These are phyloP conservation scores for Fraxinus platypoda DNA, from an alignment of 305 asterid species.

Conservation along the genomic window DNA sequence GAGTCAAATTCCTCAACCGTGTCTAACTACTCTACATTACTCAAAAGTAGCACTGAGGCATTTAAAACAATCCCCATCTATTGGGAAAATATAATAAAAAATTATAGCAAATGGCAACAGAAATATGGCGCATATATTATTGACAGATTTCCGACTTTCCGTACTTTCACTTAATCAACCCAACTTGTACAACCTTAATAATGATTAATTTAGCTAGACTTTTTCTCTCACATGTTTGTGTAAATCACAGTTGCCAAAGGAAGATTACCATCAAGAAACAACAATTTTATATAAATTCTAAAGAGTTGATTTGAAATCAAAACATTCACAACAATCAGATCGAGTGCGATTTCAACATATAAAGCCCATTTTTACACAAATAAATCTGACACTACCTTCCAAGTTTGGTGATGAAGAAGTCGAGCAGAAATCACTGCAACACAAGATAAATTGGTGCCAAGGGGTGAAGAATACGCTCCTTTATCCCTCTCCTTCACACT, in stretches of 20 bases:
- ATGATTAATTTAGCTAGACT: neutral
- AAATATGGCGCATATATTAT: neutral
- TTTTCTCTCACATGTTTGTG: neutral
- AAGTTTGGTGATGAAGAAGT: neutral
- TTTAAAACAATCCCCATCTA: neutral
- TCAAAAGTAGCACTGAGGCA: neutral
- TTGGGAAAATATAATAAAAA: neutral
- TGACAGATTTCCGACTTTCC: neutral
- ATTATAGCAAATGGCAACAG: neutral
- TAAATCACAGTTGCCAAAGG: neutral
- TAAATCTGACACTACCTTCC: neutral
- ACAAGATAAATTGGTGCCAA: neutral
- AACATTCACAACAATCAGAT: neutral
- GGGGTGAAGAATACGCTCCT: neutral
- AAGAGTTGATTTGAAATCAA: neutral
- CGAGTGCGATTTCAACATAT: neutral
- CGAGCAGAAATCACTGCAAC: neutral
- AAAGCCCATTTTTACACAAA: neutral
- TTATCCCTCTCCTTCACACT: neutral
- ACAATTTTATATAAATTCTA: neutral
- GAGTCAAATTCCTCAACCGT: neutral
- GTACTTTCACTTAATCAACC: neutral
- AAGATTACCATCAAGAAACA: neutral
- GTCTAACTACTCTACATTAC: neutral
- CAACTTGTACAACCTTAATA: neutral